phyloP scores from a whole-genome alignment of 805 yeast species.

The Pichia kluyveri region DNA sequence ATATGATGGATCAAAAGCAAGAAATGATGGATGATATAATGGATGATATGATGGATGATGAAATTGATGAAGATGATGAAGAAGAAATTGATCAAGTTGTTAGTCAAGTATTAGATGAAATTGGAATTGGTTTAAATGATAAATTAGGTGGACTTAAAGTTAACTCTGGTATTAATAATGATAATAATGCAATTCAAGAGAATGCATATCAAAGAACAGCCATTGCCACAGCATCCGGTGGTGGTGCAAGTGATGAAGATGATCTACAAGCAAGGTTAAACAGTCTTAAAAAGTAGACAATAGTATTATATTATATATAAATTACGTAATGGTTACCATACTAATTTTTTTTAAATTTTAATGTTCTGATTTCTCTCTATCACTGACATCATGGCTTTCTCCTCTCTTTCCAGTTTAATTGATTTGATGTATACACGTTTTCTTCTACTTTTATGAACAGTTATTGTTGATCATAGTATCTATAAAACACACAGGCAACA shows the following conservation, averaged over 20 bases:
- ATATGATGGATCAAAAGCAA: conserved; percentile 96
- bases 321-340: background rate
- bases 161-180: background rate
- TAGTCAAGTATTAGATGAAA: conserved; percentile 86
- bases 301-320: too few species aligned
- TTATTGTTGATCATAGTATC: too few species aligned
- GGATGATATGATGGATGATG: conserved; percentile 93
- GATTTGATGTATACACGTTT: too few species aligned
- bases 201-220: conserved; percentile 9
- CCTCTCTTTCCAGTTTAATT: too few species aligned
- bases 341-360: too few species aligned
- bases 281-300: conserved; percentile 58
- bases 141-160: conserved; percentile 26
- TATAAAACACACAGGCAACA: too few species aligned
- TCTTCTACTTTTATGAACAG: too few species aligned
- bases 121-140: conserved; percentile 74
- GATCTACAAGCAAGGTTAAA: conserved; percentile 84
- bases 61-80: conserved; percentile 67
- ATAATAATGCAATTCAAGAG: conserved; percentile 27
- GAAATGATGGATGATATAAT: conserved; percentile 98
- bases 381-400: background rate
- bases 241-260: conserved; percentile 49
- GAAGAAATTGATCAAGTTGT: conserved; percentile 90
- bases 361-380: background rate
- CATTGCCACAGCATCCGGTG: conserved; percentile 8